Percentiles rank a stretch among this genome's conserved stretches.
These are phyloP conservation scores for Malassezia restricta DNA, from an alignment of 1,284 basidiomycete genomes.

Conservation along the genomic window DNA sequence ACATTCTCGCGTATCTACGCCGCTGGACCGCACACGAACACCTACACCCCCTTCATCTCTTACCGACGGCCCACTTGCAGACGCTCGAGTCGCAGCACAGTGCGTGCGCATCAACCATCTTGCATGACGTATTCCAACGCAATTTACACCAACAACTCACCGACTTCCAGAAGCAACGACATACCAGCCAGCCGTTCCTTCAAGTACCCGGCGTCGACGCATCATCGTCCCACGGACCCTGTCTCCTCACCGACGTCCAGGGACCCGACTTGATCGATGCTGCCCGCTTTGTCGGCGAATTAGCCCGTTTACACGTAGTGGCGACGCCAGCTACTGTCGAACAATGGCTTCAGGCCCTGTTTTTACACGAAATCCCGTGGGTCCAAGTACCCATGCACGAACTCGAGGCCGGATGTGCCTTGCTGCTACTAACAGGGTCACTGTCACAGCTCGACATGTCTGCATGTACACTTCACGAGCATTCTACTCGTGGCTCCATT, in stretches of 20 bases:
- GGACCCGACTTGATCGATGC: constrained; percentile 5
- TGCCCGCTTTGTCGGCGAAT: constrained; percentile 11
- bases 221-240: not conserved
- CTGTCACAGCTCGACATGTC: not conserved
- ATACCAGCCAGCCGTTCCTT: not conserved
- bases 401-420: constrained; percentile 13
- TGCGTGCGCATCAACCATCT: constrained; percentile 1
- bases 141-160: not conserved
- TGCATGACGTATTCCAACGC: not conserved
- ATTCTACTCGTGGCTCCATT: not conserved
- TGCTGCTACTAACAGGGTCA: constrained; percentile 7
- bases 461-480: not conserved
- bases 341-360: constrained; percentile 5
- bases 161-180: not conserved
- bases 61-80: not conserved
- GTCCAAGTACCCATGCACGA: constrained; percentile 6
- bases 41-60: not conserved
- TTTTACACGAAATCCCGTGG: constrained; percentile 3
- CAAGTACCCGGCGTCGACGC: not conserved
- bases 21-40: constrained; percentile 5
- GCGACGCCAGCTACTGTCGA: not conserved
- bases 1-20: not conserved
- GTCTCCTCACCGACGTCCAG: constrained; percentile 1
- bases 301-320: not conserved
- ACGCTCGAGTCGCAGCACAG: not conserved